These are phyloP conservation scores for Leptomonas pyrrhocoris DNA, from an alignment of 208 protist species.

Conservation along the genomic window DNA sequence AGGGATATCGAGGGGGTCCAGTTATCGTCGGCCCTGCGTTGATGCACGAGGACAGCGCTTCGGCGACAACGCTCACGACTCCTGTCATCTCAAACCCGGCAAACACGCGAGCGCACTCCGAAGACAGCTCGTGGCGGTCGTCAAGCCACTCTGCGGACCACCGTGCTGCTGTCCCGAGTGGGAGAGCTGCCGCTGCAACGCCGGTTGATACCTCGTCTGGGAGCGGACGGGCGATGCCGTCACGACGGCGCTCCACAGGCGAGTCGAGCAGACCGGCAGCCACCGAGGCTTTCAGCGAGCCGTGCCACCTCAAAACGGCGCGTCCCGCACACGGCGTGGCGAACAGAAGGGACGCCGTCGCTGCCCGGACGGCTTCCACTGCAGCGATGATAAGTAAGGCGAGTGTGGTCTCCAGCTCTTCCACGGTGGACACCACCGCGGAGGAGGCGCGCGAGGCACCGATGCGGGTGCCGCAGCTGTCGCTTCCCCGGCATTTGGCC, in stretches of 20 bases:
- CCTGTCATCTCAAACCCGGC: conserved; percentile 1
- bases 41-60: not conserved
- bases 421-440: not conserved
- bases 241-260: too few species aligned
- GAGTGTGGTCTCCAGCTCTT: not conserved
- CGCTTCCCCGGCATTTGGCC: too few species aligned
- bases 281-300: too few species aligned
- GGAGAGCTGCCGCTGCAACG: too few species aligned
- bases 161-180: not conserved
- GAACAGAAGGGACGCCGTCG: not conserved
- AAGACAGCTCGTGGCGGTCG: not conserved
- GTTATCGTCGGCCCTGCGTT: too few species aligned
- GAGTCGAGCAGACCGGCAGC: too few species aligned
- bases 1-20: not conserved
- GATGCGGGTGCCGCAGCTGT: too few species aligned
- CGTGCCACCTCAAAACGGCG: not conserved
- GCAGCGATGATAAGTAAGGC: not conserved
- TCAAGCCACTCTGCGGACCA: not conserved
- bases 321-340: not conserved
- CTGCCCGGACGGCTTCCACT: not conserved
- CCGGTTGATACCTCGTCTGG: too few species aligned
- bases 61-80: not conserved
- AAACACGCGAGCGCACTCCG: conserved; percentile 11
- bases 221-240: too few species aligned
- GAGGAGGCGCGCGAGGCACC: not conserved